Base-by-base conservation (phyloP, 495 filamentous ascomycete species). In the Mycothermus thermophilus region DNA sequence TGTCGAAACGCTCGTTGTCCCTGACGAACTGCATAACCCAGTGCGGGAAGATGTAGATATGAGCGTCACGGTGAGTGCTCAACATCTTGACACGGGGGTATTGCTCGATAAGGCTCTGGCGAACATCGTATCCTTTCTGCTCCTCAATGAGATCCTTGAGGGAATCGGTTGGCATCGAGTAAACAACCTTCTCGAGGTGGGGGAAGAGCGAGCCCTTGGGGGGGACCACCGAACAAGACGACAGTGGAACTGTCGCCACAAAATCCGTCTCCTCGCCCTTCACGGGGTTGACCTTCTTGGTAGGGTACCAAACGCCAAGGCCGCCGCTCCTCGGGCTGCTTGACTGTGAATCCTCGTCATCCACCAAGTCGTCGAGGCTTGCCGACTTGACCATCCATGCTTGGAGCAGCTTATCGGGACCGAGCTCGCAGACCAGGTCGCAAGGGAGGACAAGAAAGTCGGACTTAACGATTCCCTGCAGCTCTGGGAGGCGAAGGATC, bases 221-320 rank as follows among this genome's bases (percentile, higher is more conserved):
- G 2, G 75, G 67, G 8, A 69, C 64, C 1, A 77, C 72, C 2
- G 69, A 51, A 0, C 68, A 53, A 3, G 62, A 43, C 5, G 71
- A 63, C 8, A 88, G 60, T 4, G 80, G 72, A 1, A 79, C 66
- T 2, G 77, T 80, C 0, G 77, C 77, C 30, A 93, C 62, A 50
- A 95, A 93, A 44, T 97, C 90, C 3, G 85, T 86, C 43, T 90
- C 83, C 51, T 93, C 81, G 4, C 77, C 80, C 60, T 96, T 96
- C 40, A 83, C 66, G 29, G 73, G 75, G 23, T 68, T 73, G 37
- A 74, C 75, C 5, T 73, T 75, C 52, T 81, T 79, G 4, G 87
- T 93, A 44, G 81, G 73, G 53, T 94, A 96, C 71, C 80, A 95
- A 5, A 96, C 77, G 3, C 75, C 75, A 18, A 96, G 62, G 8